Evolutionary conservation across 805 yeast species (phyloP), one percentile per base, ranked within the genome.

Genomic region (Monosporozyma yasuniensis): DNA sequence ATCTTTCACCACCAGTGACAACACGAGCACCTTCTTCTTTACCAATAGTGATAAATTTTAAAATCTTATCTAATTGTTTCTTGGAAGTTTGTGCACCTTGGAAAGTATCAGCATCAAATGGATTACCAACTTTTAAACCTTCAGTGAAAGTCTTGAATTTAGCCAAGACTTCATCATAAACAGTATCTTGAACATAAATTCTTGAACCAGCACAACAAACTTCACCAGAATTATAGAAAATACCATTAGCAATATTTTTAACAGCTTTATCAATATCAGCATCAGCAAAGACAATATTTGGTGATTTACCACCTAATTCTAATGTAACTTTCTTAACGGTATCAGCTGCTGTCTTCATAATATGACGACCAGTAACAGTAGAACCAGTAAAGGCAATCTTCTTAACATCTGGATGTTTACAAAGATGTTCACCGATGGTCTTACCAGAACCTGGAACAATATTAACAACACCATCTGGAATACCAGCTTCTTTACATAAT

Each of bases 291-390:
- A 90, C 83, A 59, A 90, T 81, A 70, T 85, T 82, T 62, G 98
- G 96, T 32, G 96, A 89, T 74, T 90, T 90, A 66, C 98, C 98
- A 65, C 98, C 98, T 61, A 89, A 81, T 74, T 90, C 98, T 66
- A 90, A 77, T 42, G 97, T 90, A 55, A 89, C 87, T 69, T 86
- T 88, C 78, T 90, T 90, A 69, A 90, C 76, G 46, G 87, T 78
- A 54, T 79, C 81, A 56, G 95, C 87, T 54, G 96, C 90, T 53
- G 77, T 75, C 69, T 78, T 79, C 84, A 87, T 83, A 65, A 90
- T 86, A 60, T 71, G 72, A 68, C 86, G 84, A 65, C 97, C 98
- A 54, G 88, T 83, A 44, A 84, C 88, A 49, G 96, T 90, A 37
- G 96, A 89, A 58, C 97, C 97, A 50, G 97, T 90, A 73, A 90